Evolutionary conservation across 1,139 yeast species (phyloP).

Genomic region (Suhomyces maxii): DNA sequence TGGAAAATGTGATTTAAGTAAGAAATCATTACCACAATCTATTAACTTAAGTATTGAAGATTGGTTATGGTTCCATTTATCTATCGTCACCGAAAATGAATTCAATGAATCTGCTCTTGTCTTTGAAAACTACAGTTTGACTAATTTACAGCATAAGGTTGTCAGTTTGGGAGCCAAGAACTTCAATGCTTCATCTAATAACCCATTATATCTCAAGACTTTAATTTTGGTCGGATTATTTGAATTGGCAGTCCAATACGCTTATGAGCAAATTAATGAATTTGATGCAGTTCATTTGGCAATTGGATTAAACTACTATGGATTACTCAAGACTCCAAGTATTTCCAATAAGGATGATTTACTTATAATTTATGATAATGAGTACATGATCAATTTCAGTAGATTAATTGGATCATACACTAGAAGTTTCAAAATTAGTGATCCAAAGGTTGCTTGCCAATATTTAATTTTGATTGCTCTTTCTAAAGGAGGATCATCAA

Average conservation of each 20-base stretch:
- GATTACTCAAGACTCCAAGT: constrained; percentile 58
- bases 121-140: constrained; percentile 70
- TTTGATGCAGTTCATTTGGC: constrained; percentile 90
- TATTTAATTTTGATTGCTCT: constrained; percentile 75
- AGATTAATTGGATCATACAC: constrained; percentile 71
- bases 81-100: constrained; percentile 63
- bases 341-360: constrained; percentile 33
- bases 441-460: constrained; percentile 89
- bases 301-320: constrained; percentile 75
- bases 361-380: constrained; percentile 35
- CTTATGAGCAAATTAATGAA: constrained; percentile 63
- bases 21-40: constrained; percentile 68
- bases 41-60: constrained; percentile 86
- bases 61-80: constrained; percentile 94
- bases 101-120: constrained; percentile 46
- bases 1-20: constrained; percentile 84
- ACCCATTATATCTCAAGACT: constrained; percentile 76
- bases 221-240: constrained; percentile 75
- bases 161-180: constrained; percentile 71
- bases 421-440: constrained; percentile 76
- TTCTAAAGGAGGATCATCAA: constrained; percentile 36
- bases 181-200: constrained; percentile 64
- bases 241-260: constrained; percentile 76
- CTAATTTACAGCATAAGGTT: constrained; percentile 72
- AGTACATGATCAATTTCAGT: constrained; percentile 54